These are phyloP conservation scores for Penstemon newberryi DNA, from an alignment of 257 asterid genomes.

Conservation along the genomic window DNA sequence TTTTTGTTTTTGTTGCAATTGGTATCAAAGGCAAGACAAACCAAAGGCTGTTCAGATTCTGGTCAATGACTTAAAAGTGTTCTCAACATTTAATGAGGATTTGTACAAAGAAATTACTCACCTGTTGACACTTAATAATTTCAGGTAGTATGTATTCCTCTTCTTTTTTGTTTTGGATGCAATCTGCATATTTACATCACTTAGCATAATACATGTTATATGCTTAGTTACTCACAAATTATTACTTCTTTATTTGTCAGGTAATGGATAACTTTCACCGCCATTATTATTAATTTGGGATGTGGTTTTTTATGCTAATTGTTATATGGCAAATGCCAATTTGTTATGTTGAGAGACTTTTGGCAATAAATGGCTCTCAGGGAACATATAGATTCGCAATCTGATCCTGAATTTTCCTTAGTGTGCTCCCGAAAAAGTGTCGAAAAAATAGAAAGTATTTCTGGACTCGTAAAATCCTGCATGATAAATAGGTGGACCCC, in stretches of 20 bases:
- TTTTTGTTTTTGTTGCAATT: conserved; percentile 8
- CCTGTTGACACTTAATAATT: conserved; percentile 76
- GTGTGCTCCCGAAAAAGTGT: not conserved
- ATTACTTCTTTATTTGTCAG: not conserved
- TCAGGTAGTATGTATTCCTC: conserved; percentile 57
- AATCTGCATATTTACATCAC: not conserved
- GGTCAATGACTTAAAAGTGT: conserved; percentile 85
- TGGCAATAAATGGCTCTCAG: not conserved
- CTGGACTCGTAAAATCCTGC: not conserved
- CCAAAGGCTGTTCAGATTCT: conserved; percentile 88
- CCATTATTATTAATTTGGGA: not conserved
- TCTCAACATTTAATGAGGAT: conserved; percentile 87
- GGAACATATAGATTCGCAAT: not conserved
- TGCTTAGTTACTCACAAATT: not conserved
- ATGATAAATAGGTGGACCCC: not conserved
- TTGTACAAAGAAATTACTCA: conserved; percentile 91
- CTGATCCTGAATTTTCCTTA: conserved; percentile 1
- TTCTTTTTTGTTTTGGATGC: not conserved
- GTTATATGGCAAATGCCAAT: not conserved
- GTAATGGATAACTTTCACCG: conserved; percentile 1
- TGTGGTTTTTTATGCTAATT: conserved; percentile 7
- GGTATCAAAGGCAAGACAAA: conserved; percentile 71
- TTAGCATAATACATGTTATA: conserved; percentile 2
- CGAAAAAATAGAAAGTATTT: not conserved
- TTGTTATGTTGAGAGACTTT: not conserved